Evolutionary conservation across 768 basidiomycete genomes (phyloP).

Genomic region (Podaxis rugospora): DNA sequence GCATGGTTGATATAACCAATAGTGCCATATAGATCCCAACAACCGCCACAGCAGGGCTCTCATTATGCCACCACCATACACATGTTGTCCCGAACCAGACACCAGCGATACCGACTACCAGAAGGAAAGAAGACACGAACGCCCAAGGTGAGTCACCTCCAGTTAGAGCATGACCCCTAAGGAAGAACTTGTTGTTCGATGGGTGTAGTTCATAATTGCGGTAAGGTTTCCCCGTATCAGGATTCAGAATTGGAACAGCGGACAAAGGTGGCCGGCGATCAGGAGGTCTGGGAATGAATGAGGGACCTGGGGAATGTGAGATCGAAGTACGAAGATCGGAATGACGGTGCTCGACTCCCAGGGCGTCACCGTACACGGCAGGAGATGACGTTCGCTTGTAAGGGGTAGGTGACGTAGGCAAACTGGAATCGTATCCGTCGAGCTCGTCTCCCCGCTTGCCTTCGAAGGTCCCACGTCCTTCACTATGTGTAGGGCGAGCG

Average conservation of each 20-base stretch:
- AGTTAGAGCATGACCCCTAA: constrained; percentile 67
- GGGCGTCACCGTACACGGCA: neutral
- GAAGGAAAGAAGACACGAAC: constrained; percentile 57
- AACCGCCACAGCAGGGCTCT: constrained; percentile 65
- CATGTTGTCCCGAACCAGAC: constrained; percentile 88
- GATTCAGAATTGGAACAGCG: constrained; percentile 32
- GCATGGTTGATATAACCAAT: constrained; percentile 70
- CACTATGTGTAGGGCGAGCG: constrained; percentile 18
- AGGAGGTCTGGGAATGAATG: constrained; percentile 28
- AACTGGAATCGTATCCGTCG: constrained; percentile 16
- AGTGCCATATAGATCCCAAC: constrained; percentile 45
- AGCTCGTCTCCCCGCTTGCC: constrained; percentile 32
- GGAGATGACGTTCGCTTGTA: constrained; percentile 16
- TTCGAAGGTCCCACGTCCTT: constrained; percentile 24
- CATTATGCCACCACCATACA: constrained; percentile 84
- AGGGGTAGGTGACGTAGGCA: constrained; percentile 13
- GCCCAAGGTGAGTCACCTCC: constrained; percentile 87
- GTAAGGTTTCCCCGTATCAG: constrained; percentile 35
- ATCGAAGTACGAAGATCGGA: constrained; percentile 21
- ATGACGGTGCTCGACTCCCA: constrained; percentile 7
- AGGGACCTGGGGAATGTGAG: constrained; percentile 30
- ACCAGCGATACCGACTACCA: constrained; percentile 67
- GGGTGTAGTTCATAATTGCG: constrained; percentile 63
- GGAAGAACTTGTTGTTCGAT: constrained; percentile 74
- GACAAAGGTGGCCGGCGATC: constrained; percentile 26